Evolutionary conservation across 2,329 filamentous ascomycete species (phyloP), one percentile per base, ranked within the genome.

Genomic region (Colletotrichum kahawae): DNA sequence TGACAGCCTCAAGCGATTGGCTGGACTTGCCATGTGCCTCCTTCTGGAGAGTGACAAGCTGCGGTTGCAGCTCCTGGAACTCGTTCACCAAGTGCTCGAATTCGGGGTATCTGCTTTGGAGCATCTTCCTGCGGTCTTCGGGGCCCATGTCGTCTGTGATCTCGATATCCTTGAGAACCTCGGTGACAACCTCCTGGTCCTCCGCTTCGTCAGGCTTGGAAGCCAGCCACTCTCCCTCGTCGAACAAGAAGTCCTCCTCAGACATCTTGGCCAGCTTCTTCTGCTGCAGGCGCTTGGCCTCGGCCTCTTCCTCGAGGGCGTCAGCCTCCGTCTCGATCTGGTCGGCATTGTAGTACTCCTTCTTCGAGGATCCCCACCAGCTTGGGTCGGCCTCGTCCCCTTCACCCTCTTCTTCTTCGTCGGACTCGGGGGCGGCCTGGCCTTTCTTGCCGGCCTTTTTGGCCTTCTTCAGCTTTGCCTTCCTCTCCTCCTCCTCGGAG

Each of bases 271-370:
- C 90, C 29, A 98, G 85, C 82, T 97, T 96, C 88, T 98, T 98
- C 84, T 95, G 93, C 83, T 98, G 96, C 75, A 99, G 85, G 76
- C 95, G 90, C 83, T 93, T 93, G 4, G 96, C 97, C 83, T 99
- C 97, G 13, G 90, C 92, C 84, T 99, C 97, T 87, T 99, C 97
- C 81, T 97, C 96, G 36, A 97, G 85, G 1, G 97, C 97, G 79
- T 91, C 90, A 48, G 87, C 89, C 82, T 93, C 91, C 7, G 90
- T 92, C 80, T 92, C 90, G 78, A 91, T 88, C 33, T 88, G 85
- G 83, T 99, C 96, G 78, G 95, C 95, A 86, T 98, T 91, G 85
- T 99, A 99, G 85, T 98, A 98, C 79, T 98, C 96, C 76, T 94
- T 94, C 83, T 92, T 96, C 4, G 95, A 95, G 6, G 93, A 90